Evolutionary conservation across 805 yeast genomes (phyloP), one percentile per base, ranked within the genome.

Genomic region (Barnettozyma californica): DNA sequence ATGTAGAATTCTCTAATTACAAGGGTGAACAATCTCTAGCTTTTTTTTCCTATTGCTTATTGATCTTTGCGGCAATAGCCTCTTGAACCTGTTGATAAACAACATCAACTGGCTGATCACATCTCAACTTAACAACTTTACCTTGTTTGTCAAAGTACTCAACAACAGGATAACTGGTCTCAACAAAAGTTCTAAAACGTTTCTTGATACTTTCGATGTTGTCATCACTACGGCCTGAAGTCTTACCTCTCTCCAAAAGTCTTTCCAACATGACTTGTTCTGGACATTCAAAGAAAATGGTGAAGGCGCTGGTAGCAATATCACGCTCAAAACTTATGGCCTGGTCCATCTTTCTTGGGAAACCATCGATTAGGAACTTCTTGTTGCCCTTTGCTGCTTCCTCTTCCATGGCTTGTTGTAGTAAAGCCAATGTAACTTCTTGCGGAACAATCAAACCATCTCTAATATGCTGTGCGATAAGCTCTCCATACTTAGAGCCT

Each of bases 311-410:
- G 66, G 75, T 84, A 60, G 81, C 94, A 58, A 82, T 74, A 62
- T 80, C 72, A 36, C 85, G 80, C 69, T 92, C 98, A 65, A 92
- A 92, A n/a, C 92, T 86, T 37, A 85, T 51, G 0, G 98, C 98
- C 72, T 92, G 99, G 68, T 94, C 98, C 97, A 94, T 92, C 66
- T 91, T 89, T 65, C 98, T 80, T 43, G 99, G 99, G 77, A 94
- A 92, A 0, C 99, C 99, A 66, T 92, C 99, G 46, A 92, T 82
- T 59, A 92, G 71, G 66, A 91, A 92, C 46, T 74, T 75, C 21
- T 68, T 68, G 10, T 74, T 73, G 14, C 86, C 84, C n/a, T 72
- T 63, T 3, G 57, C 52, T 54, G 66, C 64, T 44, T 76, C 69
- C 31, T 76, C 83, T 36, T 69, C 60, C 69, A 92, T 90, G 9